phyloP scores from a whole-genome alignment of 2,329 filamentous ascomycete species.

The Fusarium fracticaudum region DNA sequence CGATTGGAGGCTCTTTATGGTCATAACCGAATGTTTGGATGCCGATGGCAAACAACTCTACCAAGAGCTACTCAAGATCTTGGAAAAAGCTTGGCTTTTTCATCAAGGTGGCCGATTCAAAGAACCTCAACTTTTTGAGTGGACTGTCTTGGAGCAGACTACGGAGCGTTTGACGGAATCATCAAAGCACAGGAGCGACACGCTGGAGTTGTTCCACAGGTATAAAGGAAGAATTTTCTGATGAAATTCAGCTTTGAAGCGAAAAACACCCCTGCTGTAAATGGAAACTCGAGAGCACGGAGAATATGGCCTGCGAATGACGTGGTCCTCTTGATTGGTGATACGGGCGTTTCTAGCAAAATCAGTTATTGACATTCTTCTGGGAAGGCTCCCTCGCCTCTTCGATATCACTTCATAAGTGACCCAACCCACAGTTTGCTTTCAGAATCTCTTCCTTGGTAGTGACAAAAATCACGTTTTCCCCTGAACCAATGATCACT shows the following conservation, averaged over 20 bases:
- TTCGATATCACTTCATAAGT: background rate
- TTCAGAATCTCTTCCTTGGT: rapidly evolving
- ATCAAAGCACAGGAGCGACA: rapidly evolving
- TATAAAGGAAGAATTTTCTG: rapidly evolving
- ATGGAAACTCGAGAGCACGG: no score
- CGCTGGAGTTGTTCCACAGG: background rate
- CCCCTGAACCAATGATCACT: rapidly evolving
- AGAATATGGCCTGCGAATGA: no score
- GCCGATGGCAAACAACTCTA: rapidly evolving
- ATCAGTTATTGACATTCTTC: no score
- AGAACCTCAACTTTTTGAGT: background rate
- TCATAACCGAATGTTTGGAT: background rate
- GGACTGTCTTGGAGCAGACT: background rate
- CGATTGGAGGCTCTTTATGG: background rate
- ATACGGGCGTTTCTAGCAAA: background rate
- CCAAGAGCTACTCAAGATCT: rapidly evolving
- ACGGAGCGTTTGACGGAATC: no score
- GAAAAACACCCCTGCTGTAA: background rate
- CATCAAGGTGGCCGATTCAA: rapidly evolving
- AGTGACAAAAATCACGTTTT: background rate
- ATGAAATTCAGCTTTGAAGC: no score
- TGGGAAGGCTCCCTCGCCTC: rapidly evolving
- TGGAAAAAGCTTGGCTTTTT: background rate
- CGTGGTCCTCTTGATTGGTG: no score
- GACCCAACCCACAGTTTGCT: background rate